phyloP scores from a whole-genome alignment of 2,329 filamentous ascomycete species.

The Trichothecium roseum region DNA sequence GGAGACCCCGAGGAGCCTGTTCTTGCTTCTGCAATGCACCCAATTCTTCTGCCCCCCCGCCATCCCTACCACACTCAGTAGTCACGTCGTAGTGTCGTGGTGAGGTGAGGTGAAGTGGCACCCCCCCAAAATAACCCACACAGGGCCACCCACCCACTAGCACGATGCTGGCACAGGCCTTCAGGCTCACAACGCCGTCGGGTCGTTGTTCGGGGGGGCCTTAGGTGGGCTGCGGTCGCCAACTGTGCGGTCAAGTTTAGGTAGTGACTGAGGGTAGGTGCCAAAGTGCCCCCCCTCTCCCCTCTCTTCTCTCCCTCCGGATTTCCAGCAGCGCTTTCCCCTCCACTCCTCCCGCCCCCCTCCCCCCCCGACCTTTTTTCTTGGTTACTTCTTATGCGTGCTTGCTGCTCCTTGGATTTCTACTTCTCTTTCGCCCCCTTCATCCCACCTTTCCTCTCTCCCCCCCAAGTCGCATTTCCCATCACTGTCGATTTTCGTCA shows the following conservation, averaged over 20 bases:
- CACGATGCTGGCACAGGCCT: neutral
- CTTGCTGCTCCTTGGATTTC: slow-evolving; percentile 5
- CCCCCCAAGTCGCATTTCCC: slow-evolving; percentile 6
- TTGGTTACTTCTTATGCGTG: slow-evolving; percentile 4
- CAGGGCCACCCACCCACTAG: neutral
- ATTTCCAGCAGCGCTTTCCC: slow-evolving; percentile 1
- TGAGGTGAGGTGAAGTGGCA: neutral
- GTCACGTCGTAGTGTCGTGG: too few species aligned
- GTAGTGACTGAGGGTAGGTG: neutral
- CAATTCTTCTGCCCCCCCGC: too few species aligned
- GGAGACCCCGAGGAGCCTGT: too few species aligned
- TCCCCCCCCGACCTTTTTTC: slow-evolving; percentile 6
- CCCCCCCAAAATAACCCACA: slow-evolving; percentile 4
- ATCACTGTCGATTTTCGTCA: neutral
- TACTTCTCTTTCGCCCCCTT: slow-evolving; percentile 5
- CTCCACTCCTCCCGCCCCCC: slow-evolving; percentile 4
- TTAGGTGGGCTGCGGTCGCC: too few species aligned
- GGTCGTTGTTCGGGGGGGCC: too few species aligned
- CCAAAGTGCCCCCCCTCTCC: neutral
- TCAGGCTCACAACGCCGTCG: too few species aligned
- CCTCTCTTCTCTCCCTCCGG: slow-evolving; percentile 4
- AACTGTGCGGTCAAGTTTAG: too few species aligned
- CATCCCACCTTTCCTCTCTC: slow-evolving; percentile 6
- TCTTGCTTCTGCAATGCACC: too few species aligned
- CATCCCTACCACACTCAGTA: too few species aligned